Percentiles rank a stretch among this genome's conserved stretches.
phyloP scores from a whole-genome alignment of 345 rosid species.

The Aquilaria yunnanensis region DNA sequence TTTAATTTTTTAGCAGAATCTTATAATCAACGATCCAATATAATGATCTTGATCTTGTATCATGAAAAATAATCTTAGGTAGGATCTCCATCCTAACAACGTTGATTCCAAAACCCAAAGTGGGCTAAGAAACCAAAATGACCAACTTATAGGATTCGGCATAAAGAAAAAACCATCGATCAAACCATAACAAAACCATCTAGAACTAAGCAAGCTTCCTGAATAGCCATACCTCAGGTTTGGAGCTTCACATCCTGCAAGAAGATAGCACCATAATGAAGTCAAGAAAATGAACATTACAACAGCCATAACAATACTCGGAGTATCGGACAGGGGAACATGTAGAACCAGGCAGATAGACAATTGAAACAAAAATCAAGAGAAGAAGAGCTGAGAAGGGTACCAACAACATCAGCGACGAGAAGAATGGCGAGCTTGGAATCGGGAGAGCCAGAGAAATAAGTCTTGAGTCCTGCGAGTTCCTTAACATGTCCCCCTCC shows the following conservation, averaged over 20 bases:
- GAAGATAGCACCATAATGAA: background rate
- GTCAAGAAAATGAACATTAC: slow-evolving; percentile 11
- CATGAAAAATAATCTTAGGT: too few relatives aligned
- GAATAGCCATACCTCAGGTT: slow-evolving; percentile 50
- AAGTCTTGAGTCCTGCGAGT: slow-evolving; percentile 55
- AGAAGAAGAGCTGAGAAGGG: background rate
- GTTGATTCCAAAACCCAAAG: too few relatives aligned
- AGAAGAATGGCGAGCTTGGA: slow-evolving; percentile 60
- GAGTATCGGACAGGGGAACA: background rate
- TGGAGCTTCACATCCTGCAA: slow-evolving; percentile 86
- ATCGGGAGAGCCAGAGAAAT: slow-evolving; percentile 52
- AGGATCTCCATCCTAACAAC: too few relatives aligned
- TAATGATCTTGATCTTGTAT: too few relatives aligned
- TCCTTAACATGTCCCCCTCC: slow-evolving; percentile 62
- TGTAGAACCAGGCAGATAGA: background rate
- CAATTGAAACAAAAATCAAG: background rate
- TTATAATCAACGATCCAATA: too few relatives aligned
- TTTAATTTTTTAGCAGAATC: too few relatives aligned
- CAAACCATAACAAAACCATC: background rate
- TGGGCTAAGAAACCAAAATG: too few relatives aligned
- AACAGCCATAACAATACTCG: slow-evolving; percentile 1
- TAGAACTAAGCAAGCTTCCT: background rate
- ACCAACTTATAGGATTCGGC: background rate
- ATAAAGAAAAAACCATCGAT: background rate
- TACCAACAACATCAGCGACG: slow-evolving; percentile 66